These are phyloP conservation scores for Macrolepiota albuminosa DNA, from an alignment of 768 basidiomycete genomes.

Conservation along the genomic window DNA sequence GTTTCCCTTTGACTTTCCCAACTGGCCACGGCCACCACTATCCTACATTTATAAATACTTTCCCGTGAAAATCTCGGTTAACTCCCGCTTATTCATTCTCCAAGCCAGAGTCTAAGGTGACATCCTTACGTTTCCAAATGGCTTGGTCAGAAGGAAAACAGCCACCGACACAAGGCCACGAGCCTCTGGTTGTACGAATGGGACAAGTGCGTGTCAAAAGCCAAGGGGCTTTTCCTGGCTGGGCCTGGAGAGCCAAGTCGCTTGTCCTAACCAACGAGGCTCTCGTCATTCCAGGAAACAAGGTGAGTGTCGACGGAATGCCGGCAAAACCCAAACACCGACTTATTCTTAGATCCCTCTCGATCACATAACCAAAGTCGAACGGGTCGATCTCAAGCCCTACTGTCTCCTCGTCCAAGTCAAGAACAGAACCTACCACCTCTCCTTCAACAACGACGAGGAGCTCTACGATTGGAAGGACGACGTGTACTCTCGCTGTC, in stretches of 20 bases:
- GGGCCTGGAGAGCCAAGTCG: constrained; percentile 17
- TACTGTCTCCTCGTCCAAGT: constrained; percentile 31
- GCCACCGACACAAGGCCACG: background rate
- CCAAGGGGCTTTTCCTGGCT: constrained; percentile 12
- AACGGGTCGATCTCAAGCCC: constrained; percentile 33
- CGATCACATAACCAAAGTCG: constrained; percentile 31
- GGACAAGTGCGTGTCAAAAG: constrained; percentile 16
- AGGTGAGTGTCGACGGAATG: constrained; percentile 6
- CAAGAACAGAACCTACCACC: constrained; percentile 26
- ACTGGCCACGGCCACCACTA: background rate
- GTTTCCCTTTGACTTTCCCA: background rate
- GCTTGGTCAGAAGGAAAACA: background rate
- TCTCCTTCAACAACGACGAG: constrained; percentile 33
- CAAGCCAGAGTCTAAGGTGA: background rate
- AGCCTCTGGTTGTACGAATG: constrained; percentile 9
- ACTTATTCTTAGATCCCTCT: constrained; percentile 21
- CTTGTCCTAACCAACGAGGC: constrained; percentile 17
- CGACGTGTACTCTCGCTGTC: constrained; percentile 37
- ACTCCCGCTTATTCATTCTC: background rate
- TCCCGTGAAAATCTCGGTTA: background rate
- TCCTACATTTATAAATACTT: constrained; percentile 1
- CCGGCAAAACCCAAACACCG: background rate
- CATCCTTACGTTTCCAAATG: background rate
- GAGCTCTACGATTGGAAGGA: constrained; percentile 45
- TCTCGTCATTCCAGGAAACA: constrained; percentile 15